A percentile compares a stretch with the other conserved stretches of the same genome.
Conservation (phyloP, 2,329 filamentous ascomycete species). For the Apiospora pterosperma region DNA sequence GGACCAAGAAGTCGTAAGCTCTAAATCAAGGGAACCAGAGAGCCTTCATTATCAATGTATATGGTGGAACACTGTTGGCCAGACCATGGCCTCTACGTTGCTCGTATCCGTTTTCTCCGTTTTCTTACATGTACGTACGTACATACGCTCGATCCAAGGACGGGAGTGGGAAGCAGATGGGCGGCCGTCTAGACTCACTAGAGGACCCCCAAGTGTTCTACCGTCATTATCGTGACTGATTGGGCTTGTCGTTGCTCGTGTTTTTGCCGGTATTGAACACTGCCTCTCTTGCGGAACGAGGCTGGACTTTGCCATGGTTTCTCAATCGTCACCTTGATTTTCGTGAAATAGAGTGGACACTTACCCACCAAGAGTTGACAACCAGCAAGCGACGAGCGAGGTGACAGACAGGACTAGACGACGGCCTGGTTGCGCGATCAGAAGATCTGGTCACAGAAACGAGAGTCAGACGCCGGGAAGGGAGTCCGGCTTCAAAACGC, state of each 20-base stretch:
- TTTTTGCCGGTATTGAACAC: background rate
- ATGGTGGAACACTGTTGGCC: background rate
- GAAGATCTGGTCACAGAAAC: constrained; percentile 6
- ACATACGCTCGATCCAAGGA: background rate
- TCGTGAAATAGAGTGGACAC: background rate
- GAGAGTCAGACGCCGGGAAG: constrained; percentile 5
- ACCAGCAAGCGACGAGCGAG: constrained; percentile 1
- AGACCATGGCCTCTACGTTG: background rate
- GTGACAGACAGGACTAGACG: background rate
- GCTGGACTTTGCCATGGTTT: background rate
- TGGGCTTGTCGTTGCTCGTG: background rate
- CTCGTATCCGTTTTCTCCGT: background rate
- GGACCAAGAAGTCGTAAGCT: background rate
- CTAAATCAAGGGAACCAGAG: background rate
- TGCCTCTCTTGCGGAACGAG: constrained; percentile 2
- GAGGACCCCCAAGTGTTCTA: background rate
- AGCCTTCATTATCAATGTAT: background rate
- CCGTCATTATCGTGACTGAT: background rate
- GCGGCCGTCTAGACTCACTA: background rate
- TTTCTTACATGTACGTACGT: no score
- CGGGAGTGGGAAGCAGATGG: background rate
- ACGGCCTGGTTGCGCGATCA: constrained; percentile 6
- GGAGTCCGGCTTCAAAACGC: constrained; percentile 4
- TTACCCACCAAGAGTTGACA: background rate
- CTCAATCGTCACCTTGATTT: background rate